These are phyloP conservation scores for Fusarium sp. DNA, from an alignment of 2,329 filamentous ascomycete genomes.

Conservation along the genomic window DNA sequence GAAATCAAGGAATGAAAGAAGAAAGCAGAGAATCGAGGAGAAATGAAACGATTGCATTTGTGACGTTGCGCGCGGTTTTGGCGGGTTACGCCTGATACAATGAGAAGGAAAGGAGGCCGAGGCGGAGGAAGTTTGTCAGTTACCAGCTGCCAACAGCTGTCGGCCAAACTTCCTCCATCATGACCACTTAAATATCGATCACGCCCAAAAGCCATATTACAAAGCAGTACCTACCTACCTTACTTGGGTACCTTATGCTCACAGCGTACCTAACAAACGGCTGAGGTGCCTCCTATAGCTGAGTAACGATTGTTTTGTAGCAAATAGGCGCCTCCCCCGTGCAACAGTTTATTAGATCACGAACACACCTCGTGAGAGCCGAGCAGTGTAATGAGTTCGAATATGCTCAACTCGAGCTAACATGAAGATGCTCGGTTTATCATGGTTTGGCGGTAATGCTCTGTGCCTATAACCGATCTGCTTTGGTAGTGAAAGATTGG, in stretches of 20 bases:
- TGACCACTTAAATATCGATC: background rate
- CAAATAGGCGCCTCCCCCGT: background rate
- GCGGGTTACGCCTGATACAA: slow-evolving; percentile 9
- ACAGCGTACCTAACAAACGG: background rate
- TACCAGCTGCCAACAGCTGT: slow-evolving; percentile 28
- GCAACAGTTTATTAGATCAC: slow-evolving; percentile 3
- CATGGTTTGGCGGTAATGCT: background rate
- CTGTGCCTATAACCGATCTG: background rate
- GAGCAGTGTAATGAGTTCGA: background rate
- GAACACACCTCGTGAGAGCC: background rate
- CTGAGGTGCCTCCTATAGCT: background rate
- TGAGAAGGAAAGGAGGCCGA: background rate
- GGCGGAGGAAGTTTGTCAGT: slow-evolving; percentile 10
- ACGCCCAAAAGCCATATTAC: background rate
- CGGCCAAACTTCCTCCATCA: slow-evolving; percentile 19
- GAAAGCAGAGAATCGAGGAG: background rate
- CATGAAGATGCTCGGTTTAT: background rate
- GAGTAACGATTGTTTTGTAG: slow-evolving; percentile 6
- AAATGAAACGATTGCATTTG: background rate
- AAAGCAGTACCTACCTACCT: background rate
- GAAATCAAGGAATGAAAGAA: background rate
- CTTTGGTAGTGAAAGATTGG: background rate
- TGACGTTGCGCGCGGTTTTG: slow-evolving; percentile 5
- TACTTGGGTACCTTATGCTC: background rate
- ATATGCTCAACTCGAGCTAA: too few relatives aligned